These are phyloP conservation scores for Rugonectria rugulosa DNA, from an alignment of 2,329 filamentous ascomycete genomes.

Conservation along the genomic window DNA sequence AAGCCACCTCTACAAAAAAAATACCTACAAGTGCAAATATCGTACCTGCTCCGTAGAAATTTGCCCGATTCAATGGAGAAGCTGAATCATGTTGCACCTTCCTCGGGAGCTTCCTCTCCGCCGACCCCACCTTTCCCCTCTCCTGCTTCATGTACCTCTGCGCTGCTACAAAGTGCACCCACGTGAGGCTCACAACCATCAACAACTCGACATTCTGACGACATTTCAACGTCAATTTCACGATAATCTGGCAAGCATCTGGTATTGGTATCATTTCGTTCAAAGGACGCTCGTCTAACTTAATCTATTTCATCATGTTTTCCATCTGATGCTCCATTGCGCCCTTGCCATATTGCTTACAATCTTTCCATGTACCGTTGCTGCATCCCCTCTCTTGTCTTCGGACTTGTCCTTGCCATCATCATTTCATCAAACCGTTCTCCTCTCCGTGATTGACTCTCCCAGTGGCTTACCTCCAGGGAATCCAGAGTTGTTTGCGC, in stretches of 20 bases:
- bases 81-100: neutral
- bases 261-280: neutral
- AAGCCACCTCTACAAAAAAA: too few species aligned
- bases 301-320: neutral
- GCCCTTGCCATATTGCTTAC: constrained; percentile 8
- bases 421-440: constrained; percentile 46
- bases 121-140: neutral
- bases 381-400: neutral
- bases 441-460: constrained; percentile 67
- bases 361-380: neutral
- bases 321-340: constrained; percentile 5
- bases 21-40: too few species aligned
- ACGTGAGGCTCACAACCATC: neutral
- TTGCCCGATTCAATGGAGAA: too few species aligned
- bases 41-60: too few species aligned
- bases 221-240: neutral
- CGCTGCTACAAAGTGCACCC: neutral
- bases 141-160: neutral
- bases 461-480: constrained; percentile 57
- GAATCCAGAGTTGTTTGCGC: constrained; percentile 60
- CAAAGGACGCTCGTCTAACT: neutral
- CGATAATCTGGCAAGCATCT: neutral
- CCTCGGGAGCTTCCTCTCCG: neutral
- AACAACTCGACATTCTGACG: neutral
- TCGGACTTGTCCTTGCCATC: neutral